A percentile compares a stretch with the other conserved stretches of the same genome.
These are phyloP conservation scores for Teunomyces tritomae DNA, from an alignment of 805 yeast species.

Conservation along the genomic window DNA sequence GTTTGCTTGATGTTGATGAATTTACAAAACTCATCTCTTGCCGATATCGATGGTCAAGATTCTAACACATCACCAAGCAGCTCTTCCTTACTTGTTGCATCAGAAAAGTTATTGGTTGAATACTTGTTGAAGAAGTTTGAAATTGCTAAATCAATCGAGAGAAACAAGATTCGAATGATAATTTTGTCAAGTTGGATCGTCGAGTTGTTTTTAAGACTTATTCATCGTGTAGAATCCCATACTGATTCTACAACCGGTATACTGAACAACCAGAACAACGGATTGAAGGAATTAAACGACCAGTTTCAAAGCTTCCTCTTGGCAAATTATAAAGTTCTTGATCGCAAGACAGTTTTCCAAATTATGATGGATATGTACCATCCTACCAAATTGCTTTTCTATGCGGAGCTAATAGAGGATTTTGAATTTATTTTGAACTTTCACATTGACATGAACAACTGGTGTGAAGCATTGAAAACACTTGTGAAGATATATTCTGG, in stretches of 20 bases:
- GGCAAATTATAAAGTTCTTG: constrained; percentile 49
- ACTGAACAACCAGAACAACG: background rate
- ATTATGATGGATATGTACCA: constrained; percentile 67
- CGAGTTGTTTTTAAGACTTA: constrained; percentile 51
- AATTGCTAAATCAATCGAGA: constrained; percentile 21
- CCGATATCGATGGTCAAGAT: background rate
- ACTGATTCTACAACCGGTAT: background rate
- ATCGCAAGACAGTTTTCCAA: constrained; percentile 67
- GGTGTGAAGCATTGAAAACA: constrained; percentile 68
- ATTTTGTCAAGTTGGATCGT: constrained; percentile 66
- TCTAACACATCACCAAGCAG: background rate
- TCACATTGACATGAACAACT: constrained; percentile 66
- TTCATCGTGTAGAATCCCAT: constrained; percentile 42
- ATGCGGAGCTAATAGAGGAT: constrained; percentile 68
- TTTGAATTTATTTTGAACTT: constrained; percentile 64
- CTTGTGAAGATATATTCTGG: constrained; percentile 46
- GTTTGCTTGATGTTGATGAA: constrained; percentile 53
- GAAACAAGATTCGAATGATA: constrained; percentile 31
- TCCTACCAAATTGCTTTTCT: constrained; percentile 59
- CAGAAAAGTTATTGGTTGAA: constrained; percentile 30
- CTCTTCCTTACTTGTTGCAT: constrained; percentile 5
- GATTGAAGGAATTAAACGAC: constrained; percentile 3
- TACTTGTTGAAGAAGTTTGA: constrained; percentile 32
- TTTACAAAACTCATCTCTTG: constrained; percentile 5
- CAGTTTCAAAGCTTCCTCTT: constrained; percentile 49